A percentile compares a stretch with the other conserved stretches of the same genome.
These are phyloP conservation scores for Penicillium brasilianum DNA, from an alignment of 2,329 filamentous ascomycete genomes.

Conservation along the genomic window DNA sequence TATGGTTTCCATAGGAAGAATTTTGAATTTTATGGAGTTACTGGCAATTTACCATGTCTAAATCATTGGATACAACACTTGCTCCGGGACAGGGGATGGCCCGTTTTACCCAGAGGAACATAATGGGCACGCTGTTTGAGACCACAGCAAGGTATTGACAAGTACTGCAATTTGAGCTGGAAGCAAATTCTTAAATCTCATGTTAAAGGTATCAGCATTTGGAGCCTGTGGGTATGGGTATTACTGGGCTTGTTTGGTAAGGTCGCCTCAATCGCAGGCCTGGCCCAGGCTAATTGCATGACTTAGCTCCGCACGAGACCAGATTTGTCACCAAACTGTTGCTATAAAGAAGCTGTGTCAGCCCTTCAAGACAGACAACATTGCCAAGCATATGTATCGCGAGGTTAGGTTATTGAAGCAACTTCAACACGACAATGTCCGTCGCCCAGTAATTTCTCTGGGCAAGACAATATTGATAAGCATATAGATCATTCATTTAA, in stretches of 20 bases:
- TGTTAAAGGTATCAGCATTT: constrained; percentile 84
- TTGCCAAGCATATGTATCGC: constrained; percentile 95
- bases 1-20: not conserved
- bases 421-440: constrained; percentile 91
- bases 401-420: constrained; percentile 97
- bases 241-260: constrained; percentile 97
- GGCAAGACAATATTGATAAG: constrained; percentile 23
- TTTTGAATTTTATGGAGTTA: not conserved
- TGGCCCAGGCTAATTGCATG: constrained; percentile 4
- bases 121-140: constrained; percentile 98
- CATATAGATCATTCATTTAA: constrained; percentile 86
- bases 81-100: constrained; percentile 66
- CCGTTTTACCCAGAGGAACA: constrained; percentile 97
- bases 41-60: constrained; percentile 10
- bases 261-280: constrained; percentile 34
- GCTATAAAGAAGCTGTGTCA: constrained; percentile 99
- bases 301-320: constrained; percentile 87
- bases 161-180: not conserved
- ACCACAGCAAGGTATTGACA: constrained; percentile 86
- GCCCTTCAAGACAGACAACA: constrained; percentile 96
- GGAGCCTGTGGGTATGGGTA: constrained; percentile 97
- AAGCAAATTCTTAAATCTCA: not conserved
- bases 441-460: constrained; percentile 29
- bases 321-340: constrained; percentile 93
- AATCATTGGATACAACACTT: not conserved